Base-by-base conservation (phyloP, 2,329 filamentous ascomycete genomes). In the Clarireedia monteithiana region DNA sequence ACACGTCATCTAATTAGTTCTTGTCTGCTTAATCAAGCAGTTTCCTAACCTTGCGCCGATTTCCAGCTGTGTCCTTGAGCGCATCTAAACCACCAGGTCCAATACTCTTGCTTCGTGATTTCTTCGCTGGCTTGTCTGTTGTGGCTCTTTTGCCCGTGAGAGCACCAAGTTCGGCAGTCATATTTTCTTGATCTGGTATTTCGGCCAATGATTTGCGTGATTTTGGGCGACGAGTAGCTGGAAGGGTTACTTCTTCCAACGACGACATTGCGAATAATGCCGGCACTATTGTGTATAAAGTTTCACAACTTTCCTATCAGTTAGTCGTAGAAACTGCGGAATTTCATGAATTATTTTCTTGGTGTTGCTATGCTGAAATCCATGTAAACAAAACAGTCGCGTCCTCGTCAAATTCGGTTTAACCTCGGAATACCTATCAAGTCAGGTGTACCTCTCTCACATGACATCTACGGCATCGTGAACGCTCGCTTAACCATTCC, bases 91-190 rank as follows among this genome's bases (percentile, higher is more conserved):
- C 91, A 50, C 92, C 94, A 15, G 94, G 92, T 2, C 94, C 94
- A 63, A 99, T 85, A 73, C 92, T 97, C 77, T 96, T 97, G 73
- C 92, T 96, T 62, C 94, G 85, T 57, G 86, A 88, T 73, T 91
- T 92, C 74, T 79, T 80, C 42, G 60, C 52, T 9, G 60, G 45
- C 49, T 64, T 65, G 6, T 58, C 59, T n/a, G 60, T 45, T 6
- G 57, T 30, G 23, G 62, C 44, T 46, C 58, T 64, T 53, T 69
- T 69, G 26, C 55, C 58, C 26, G 55, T 58, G 48, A 69, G 56
- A 61, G 79, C 77, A 59, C 77, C 79, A 56, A 87, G 70, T 63
- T 89, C 85, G 45, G 85, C 73, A 3, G 85, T 88, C 67, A 81
- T 79, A 77, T 95, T 95, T 69, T 95, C 89, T 71, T 90, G 91